Base-by-base conservation (phyloP, 2,329 filamentous ascomycete species). In the Botrytis porri region DNA sequence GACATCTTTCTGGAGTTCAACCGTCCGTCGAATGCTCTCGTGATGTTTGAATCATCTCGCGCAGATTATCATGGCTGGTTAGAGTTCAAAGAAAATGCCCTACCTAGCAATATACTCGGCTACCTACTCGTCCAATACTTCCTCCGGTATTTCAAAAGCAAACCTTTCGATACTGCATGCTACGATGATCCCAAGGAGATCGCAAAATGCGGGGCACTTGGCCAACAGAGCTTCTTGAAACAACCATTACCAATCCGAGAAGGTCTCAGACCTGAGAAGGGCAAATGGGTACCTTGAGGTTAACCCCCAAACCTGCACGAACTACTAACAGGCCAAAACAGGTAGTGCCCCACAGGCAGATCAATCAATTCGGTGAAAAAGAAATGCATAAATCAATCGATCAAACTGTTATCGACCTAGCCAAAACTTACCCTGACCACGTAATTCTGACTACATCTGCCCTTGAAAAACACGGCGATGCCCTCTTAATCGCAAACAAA, bases 11-110 rank as follows among this genome's bases (percentile, higher is more conserved):
- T 64, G 35, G 32, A 20, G 22, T 14, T 37, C 54, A 37, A 59
- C 25, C 32, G 18, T 4, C 37, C 4, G 8, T 39, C 35, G 5
- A 16, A 16, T n/a, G 25, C 45, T 51, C 14, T 41, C 41, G 39
- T 37, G 18, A 71, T 69, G 62, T 48, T 59, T 39, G 37, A 54
- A 39, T 72, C 32, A 18, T 71, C 75, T 66, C 63, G 75, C 59
- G 61, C 74, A 39, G 74, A 77, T 48, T 78, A 79, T 64, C 74
- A 75, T 29, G 74, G 67, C 37, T 79, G 77, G 77, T 73, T 77
- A 45, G 73, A 75, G 29, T 73, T 77, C 16, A 76, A 76, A 29
- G 76, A 78, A 61, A 76, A 73, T 41, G 76, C 77, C 20, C 74
- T 78, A 4, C 77, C 77, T 16, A 72, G 70, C 41, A 79, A 79